Conservation (phyloP, 129 eudicot genomes). For the Flaveria ramosissima region DNA sequence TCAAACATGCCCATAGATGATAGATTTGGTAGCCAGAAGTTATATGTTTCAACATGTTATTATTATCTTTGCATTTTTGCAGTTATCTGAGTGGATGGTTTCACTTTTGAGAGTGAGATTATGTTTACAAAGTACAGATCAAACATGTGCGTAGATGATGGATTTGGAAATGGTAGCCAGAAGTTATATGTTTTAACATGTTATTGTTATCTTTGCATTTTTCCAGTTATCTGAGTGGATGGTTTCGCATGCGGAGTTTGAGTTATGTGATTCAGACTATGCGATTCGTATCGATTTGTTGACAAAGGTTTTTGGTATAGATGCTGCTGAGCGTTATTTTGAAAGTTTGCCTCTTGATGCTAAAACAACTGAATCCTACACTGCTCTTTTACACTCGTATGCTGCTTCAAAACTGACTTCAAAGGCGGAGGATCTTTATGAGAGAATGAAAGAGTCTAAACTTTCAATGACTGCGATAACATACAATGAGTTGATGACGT, state of each 20-base stretch:
- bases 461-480: slow-evolving; percentile 70
- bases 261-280: slow-evolving; percentile 76
- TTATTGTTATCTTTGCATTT: slow-evolving; percentile 14
- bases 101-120: slow-evolving; percentile 16
- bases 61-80: slow-evolving; percentile 39
- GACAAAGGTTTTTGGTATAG: slow-evolving; percentile 90
- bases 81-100: slow-evolving; percentile 97
- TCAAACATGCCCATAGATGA: too few species aligned
- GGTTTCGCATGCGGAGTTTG: slow-evolving; percentile 60
- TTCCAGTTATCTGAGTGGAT: slow-evolving; percentile 97
- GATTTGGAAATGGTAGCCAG: background rate
- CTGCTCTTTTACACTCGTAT: slow-evolving; percentile 88
- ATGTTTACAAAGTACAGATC: too few species aligned
- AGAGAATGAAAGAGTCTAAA: slow-evolving; percentile 53
- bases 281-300: slow-evolving; percentile 78
- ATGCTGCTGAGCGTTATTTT: slow-evolving; percentile 94
- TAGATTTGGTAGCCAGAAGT: background rate
- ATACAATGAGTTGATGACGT: slow-evolving; percentile 92
- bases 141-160: too few species aligned
- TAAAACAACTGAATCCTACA: slow-evolving; percentile 86
- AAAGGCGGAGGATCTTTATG: slow-evolving; percentile 78
- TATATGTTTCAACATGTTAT: background rate
- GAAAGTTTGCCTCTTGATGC: slow-evolving; percentile 64
- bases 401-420: slow-evolving; percentile 66
- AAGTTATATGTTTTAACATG: background rate